Base-by-base conservation (phyloP, 495 filamentous ascomycete genomes). In the Beverwykella pulmonaria region DNA sequence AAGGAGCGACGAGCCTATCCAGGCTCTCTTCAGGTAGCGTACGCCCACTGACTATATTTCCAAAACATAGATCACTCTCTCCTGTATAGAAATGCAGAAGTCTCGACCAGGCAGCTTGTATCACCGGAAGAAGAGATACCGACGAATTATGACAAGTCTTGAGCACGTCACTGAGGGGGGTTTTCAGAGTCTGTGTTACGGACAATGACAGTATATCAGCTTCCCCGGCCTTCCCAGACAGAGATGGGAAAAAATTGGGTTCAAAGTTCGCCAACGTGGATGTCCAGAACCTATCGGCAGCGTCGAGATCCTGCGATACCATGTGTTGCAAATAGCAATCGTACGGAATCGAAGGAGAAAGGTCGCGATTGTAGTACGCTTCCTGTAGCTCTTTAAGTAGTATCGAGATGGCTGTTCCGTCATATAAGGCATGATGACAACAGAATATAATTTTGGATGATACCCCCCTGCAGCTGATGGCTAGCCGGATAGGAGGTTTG, bases 371-470 rank as follows among this genome's bases (percentile, higher is more conserved):
- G 1, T 73, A 52, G 47, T 86, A 81, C 6, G 78, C 61, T 19
- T 76, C 72, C 64, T 92, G 84, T 1, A 91, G 79, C 63, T 93
- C 90, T 0, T 85, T 72, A 2, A 93, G 77, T 0, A 95, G 75
- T 19, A 81, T 74, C 32, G 81, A 77, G 39, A 93, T 86, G 0
- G 88, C 89, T 27, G 86, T 82, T 20, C 88, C 91, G 75, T 95
- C 91, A 70, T 95, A 93, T 1, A 93, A 74, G 2, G 91, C 90
- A 74, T 95, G 91, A 70, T 93, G 91, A 49, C 72, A 74, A 30
- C 53, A 67, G 46, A 74, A 72, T 6, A 70, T 22, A 6, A 74
- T 15, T 8, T 59, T 34, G 1, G 30, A 49, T 15, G 52, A 25
- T 29, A 14, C 14, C 7, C 54, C 41, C 44, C 20, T 14, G 12